Conservation (phyloP, 2,329 filamentous ascomycete species). For the Tricladium varicosporioides region DNA sequence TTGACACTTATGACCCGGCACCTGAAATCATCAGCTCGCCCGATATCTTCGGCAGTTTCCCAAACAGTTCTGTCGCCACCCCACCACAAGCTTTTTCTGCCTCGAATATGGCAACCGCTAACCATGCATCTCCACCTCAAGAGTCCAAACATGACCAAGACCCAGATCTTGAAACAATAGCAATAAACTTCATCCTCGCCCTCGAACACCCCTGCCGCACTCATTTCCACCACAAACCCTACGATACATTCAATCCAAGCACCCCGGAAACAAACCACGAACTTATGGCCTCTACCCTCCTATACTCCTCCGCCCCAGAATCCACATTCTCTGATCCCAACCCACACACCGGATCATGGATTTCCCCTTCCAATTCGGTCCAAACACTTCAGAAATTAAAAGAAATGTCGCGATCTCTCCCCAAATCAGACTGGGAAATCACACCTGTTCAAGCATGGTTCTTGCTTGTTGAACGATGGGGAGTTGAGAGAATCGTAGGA, state of each 20-base stretch:
- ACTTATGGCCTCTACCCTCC: conserved; percentile 27
- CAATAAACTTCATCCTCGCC: conserved; percentile 32
- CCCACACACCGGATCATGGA: conserved; percentile 8
- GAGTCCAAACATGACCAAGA: neutral
- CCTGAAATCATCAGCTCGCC: conserved; percentile 1
- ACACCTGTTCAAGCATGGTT: conserved; percentile 35
- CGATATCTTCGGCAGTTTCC: conserved; percentile 1
- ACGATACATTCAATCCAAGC: conserved; percentile 12
- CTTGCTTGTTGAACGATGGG: conserved; percentile 16
- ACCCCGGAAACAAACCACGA: conserved; percentile 22
- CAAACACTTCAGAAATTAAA: conserved; percentile 21
- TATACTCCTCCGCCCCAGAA: conserved; percentile 23
- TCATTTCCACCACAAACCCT: conserved; percentile 18
- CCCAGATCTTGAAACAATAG: conserved; percentile 19
- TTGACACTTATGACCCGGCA: neutral
- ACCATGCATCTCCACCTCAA: neutral
- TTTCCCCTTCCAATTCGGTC: conserved; percentile 9
- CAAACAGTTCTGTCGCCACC: neutral
- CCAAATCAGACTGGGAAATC: conserved; percentile 27
- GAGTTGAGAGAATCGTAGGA: conserved; percentile 4
- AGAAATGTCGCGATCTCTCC: conserved; percentile 21
- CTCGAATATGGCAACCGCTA: neutral
- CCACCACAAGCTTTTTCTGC: conserved; percentile 3
- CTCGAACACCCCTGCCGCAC: conserved; percentile 30
- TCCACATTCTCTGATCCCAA: conserved; percentile 10